These are phyloP conservation scores for Claviceps pazoutovae DNA, from an alignment of 2,329 filamentous ascomycete genomes.

Conservation along the genomic window DNA sequence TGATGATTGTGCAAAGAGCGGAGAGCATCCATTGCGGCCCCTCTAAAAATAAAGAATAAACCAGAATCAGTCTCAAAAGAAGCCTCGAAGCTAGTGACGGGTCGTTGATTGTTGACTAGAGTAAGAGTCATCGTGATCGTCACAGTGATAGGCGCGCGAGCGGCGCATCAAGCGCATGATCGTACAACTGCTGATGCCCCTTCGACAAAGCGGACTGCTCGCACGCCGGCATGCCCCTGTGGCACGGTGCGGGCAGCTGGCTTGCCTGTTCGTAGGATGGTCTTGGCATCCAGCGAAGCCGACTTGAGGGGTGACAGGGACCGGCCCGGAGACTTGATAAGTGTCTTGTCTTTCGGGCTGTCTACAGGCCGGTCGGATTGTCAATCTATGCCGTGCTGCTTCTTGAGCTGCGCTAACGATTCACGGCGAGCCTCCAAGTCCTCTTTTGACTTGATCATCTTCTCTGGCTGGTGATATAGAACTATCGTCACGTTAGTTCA, in stretches of 20 bases:
- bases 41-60: not conserved
- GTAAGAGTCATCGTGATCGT: not conserved
- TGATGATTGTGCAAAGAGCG: not conserved
- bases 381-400: conserved; percentile 98
- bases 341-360: conserved; percentile 27
- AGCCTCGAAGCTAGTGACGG: not conserved
- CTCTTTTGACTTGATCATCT: conserved; percentile 71
- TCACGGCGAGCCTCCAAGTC: conserved; percentile 88
- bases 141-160: not conserved
- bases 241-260: conserved; percentile 20
- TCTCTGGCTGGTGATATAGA: conserved; percentile 51
- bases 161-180: conserved; percentile 23
- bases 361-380: conserved; percentile 58
- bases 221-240: conserved; percentile 23
- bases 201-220: conserved; percentile 29
- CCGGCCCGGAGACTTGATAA: conserved; percentile 45
- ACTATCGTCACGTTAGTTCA: conserved; percentile 23
- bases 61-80: not conserved
- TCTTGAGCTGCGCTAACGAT: conserved; percentile 95
- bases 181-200: conserved; percentile 23
- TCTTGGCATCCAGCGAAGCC: conserved; percentile 26
- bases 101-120: not conserved
- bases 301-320: conserved; percentile 34
- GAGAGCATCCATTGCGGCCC: not conserved
- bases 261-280: conserved; percentile 30